Evolutionary conservation across 306 rosid genomes (phyloP).

Genomic region (Prunus mira): DNA sequence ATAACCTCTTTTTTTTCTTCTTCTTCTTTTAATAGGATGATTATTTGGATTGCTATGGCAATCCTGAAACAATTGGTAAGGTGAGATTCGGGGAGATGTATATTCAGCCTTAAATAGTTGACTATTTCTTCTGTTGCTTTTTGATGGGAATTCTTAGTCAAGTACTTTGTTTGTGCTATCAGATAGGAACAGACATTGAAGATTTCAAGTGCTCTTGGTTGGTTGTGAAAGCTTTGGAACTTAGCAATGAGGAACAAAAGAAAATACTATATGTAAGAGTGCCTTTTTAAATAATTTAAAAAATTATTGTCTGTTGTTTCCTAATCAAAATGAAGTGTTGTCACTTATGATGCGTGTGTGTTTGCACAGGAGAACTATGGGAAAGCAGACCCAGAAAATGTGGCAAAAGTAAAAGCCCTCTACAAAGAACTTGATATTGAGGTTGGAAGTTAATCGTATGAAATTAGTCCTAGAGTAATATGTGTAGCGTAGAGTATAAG

Average conservation of each 20-base stretch:
- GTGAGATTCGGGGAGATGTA: constrained; percentile 29
- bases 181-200: constrained; percentile 95
- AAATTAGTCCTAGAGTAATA: neutral
- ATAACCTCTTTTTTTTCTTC: neutral
- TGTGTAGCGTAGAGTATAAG: neutral
- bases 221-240: constrained; percentile 84
- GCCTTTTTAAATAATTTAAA: neutral
- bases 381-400: constrained; percentile 55
- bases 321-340: neutral
- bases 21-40: constrained; percentile 54
- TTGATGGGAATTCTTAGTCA: constrained; percentile 14
- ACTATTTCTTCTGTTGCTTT: neutral
- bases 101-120: neutral
- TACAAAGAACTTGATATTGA: constrained; percentile 62
- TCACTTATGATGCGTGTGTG: constrained; percentile 6
- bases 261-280: constrained; percentile 47
- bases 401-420: constrained; percentile 67
- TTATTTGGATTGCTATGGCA: constrained; percentile 84
- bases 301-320: neutral
- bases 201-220: constrained; percentile 96
- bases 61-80: constrained; percentile 79
- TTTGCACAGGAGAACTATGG: constrained; percentile 75
- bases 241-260: constrained; percentile 71
- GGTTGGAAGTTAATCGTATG: constrained; percentile 38
- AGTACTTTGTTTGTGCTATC: constrained; percentile 30